Evolutionary conservation across 805 yeast genomes (phyloP).

Genomic region (Ogataea corticis): DNA sequence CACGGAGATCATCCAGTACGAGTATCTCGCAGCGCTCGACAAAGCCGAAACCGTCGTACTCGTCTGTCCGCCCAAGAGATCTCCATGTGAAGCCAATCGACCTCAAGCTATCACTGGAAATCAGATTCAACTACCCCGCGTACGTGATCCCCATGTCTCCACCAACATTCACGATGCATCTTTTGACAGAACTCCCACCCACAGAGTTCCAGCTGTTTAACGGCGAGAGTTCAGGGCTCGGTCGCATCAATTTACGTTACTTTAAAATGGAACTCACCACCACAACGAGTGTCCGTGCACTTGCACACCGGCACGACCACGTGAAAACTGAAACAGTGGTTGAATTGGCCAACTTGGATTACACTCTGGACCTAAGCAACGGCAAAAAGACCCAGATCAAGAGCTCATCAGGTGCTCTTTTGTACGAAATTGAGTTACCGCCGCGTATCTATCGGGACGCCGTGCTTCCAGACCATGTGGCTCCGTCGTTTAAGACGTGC

Average conservation of each 20-base stretch:
- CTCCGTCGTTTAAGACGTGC: constrained; percentile 59
- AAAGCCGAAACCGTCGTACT: constrained; percentile 12
- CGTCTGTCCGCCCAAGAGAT: constrained; percentile 14
- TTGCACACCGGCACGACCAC: constrained; percentile 19
- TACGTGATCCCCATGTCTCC: constrained; percentile 45
- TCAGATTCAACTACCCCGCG: constrained; percentile 49
- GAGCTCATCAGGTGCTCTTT: constrained; percentile 15
- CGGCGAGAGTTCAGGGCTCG: constrained; percentile 49
- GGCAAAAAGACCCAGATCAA: constrained; percentile 30
- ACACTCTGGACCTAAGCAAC: constrained; percentile 41
- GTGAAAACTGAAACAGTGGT: constrained; percentile 22
- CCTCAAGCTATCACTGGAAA: constrained; percentile 46
- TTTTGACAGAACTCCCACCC: constrained; percentile 25
- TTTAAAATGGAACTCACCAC: constrained; percentile 36
- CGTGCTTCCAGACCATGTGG: constrained; percentile 45
- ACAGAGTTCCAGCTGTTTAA: constrained; percentile 32
- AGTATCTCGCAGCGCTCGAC: constrained; percentile 5
- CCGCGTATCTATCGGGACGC: constrained; percentile 39
- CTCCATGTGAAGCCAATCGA: constrained; percentile 35
- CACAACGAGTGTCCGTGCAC: constrained; percentile 30
- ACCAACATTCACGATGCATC: constrained; percentile 25
- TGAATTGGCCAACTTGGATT: constrained; percentile 21
- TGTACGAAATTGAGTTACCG: constrained; percentile 49
- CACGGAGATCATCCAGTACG: constrained; percentile 15
- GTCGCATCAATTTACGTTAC: constrained; percentile 43